phyloP scores from a whole-genome alignment of 352 stramenopile species.

The Saprolegnia diclina region DNA sequence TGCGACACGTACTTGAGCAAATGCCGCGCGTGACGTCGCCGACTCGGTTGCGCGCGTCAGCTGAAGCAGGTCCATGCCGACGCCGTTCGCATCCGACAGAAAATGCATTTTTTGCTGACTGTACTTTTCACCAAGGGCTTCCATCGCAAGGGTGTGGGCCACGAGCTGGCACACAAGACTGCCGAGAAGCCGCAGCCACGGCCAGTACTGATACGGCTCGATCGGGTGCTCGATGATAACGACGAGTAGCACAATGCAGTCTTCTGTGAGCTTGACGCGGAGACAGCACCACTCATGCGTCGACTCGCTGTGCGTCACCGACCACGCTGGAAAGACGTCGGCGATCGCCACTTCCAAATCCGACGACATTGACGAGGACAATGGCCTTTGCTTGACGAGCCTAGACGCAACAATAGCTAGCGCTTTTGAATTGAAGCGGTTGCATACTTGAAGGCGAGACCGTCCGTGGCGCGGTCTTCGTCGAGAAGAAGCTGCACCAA shows the following conservation, averaged over 20 bases:
- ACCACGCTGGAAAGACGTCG: background rate
- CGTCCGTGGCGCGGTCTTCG: background rate
- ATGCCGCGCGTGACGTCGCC: background rate
- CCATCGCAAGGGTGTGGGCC: background rate
- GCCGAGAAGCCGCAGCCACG: background rate
- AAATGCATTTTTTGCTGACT: slow-evolving; percentile 1
- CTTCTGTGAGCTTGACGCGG: background rate
- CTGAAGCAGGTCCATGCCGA: background rate
- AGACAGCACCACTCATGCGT: background rate
- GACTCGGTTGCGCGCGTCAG: background rate
- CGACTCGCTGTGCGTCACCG: background rate
- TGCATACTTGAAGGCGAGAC: background rate
- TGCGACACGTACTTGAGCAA: background rate
- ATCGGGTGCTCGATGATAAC: background rate
- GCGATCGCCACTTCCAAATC: background rate
- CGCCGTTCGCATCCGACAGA: slow-evolving; percentile 1
- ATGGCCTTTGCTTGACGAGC: background rate
- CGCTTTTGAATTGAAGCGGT: background rate
- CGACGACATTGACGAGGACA: background rate
- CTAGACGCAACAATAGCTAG: background rate
- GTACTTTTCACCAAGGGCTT: background rate
- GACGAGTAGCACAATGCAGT: background rate
- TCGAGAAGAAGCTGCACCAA: background rate
- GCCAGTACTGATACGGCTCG: background rate
- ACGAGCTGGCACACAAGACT: background rate